Conservation (phyloP, 768 basidiomycete genomes). For the Trametes sanguinea region DNA sequence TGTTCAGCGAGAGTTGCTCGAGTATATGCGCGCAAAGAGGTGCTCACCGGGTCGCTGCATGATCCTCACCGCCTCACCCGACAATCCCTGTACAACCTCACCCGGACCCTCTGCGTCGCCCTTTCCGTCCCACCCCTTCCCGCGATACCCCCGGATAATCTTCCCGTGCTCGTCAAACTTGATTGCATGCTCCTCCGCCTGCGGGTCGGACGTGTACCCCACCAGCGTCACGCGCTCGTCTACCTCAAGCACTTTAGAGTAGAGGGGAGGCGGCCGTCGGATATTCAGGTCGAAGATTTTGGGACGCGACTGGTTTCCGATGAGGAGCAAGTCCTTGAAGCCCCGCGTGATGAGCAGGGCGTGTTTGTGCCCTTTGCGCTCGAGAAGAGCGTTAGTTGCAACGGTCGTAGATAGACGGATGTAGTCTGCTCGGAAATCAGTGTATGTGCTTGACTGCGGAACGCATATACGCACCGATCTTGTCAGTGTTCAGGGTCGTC, state of each 20-base stretch:
- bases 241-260: slow-evolving; percentile 70
- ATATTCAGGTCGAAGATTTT: slow-evolving; percentile 95
- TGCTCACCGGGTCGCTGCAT: slow-evolving; percentile 66
- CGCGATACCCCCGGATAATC: slow-evolving; percentile 67
- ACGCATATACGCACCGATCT: slow-evolving; percentile 61
- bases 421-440: slow-evolving; percentile 58
- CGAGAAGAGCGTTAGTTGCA: slow-evolving; percentile 93
- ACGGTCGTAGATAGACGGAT: slow-evolving; percentile 93
- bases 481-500: slow-evolving; percentile 66
- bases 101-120: slow-evolving; percentile 79
- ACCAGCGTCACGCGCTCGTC: slow-evolving; percentile 95
- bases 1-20: background rate
- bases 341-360: slow-evolving; percentile 90
- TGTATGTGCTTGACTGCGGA: too few relatives aligned
- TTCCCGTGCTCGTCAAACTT: slow-evolving; percentile 75
- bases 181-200: slow-evolving; percentile 72
- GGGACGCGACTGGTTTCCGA: slow-evolving; percentile 94
- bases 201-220: slow-evolving; percentile 89
- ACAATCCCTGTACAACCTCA: slow-evolving; percentile 77
- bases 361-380: slow-evolving; percentile 91
- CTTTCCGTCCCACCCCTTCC: slow-evolving; percentile 72
- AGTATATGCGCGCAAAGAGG: background rate
- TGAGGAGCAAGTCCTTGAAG: slow-evolving; percentile 88
- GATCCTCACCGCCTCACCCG: slow-evolving; percentile 88
- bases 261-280: slow-evolving; percentile 72